Evolutionary conservation across 495 filamentous ascomycete genomes (phyloP), one percentile per base, ranked within the genome.

Genomic region (Penicillium ucsense): DNA sequence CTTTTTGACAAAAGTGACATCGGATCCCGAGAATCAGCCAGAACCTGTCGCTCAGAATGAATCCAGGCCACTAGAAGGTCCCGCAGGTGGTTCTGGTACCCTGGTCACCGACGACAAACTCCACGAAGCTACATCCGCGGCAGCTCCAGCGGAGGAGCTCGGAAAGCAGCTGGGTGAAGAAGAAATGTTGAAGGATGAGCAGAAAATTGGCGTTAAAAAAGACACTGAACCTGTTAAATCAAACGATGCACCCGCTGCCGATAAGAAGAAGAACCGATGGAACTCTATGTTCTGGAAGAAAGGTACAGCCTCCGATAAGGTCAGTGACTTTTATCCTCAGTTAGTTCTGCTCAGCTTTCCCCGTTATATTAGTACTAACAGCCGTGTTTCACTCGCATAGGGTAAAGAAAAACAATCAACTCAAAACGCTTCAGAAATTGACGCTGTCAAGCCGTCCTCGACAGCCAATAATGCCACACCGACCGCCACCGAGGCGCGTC

Each of bases 1-100:
- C 27, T 82, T 79, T 51, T 55, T 83, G 12, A 67, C 65, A 8
- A 68, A 66, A 34, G 65, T 81, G 31, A 73, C 72, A 31, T 53
- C 65, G 3, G 56, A 68, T 40, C 54, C 55, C 4, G 63, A 55
- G 38, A 44, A 54, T 42, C 48, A 31, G 31, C 40, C 33, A 38
- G 43, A 9, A 0, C 42, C 49, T 38, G 29, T 44, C 1, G 48
- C 32, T 31, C 48, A 47, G 45, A 44, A 44, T 28, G 54, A 34
- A 3, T 28, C 43, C 42, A 28, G n/a, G 3, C 11, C 33, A 6
- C 7, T 28, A 4, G 44, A 38, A 28, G 31, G 31, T 4, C 20
- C 49, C n/a, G 12, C 27, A 35, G 41, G 35, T 20, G 29, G 27
- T 35, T 38, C 56, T 40, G 12, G 41, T 30, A 31, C 47, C 44